Evolutionary conservation across 2,329 filamentous ascomycete genomes (phyloP), one percentile per base, ranked within the genome.

Genomic region (Coleophoma eucalyptorum): DNA sequence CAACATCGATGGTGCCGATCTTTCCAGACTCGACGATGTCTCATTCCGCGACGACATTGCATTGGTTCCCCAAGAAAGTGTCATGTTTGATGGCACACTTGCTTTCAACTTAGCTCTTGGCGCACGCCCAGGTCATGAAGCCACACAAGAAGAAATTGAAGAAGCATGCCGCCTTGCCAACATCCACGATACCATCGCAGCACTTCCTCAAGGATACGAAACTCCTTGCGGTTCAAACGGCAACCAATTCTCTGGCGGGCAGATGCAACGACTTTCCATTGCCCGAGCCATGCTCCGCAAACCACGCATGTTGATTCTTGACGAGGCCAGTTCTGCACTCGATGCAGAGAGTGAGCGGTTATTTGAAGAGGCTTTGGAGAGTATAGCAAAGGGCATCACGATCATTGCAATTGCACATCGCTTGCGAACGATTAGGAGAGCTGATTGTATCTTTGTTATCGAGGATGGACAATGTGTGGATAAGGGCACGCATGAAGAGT

Each of bases 241-340:
- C 1, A 84, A 86, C 0, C 78, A 85, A 19, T 69, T 95, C 5
- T 91, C 87, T 0, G 89, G 89, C 3, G 90, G 90, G 0, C 89
- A 95, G 65, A 80, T 84, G 13, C 90, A 95, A 66, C 79, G 89
- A 1, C 69, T 95, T 6, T 83, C 85, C 0, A 92, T 95, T 61
- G 89, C 90, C 0, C 78, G 90, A 13, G 89, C 89, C 0, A 72
- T 94, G 2, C 77, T 90, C 2, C 79, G 89, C 0, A 79, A 81
- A 53, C 90, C 90, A 0, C 78, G 83, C 37, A 73, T 94, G 2
- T 69, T 95, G 20, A 79, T 95, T 40, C 75, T 95, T 1, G 90
- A 95, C 60, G 90, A 95, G 72, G 87, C 87, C 20, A 95, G 89
- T 0, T 89, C 84, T 42, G 87, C 86, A 3, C 74, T 96, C 2